Conservation (phyloP, 805 yeast species). For the Zygoascus biomembranicola region DNA sequence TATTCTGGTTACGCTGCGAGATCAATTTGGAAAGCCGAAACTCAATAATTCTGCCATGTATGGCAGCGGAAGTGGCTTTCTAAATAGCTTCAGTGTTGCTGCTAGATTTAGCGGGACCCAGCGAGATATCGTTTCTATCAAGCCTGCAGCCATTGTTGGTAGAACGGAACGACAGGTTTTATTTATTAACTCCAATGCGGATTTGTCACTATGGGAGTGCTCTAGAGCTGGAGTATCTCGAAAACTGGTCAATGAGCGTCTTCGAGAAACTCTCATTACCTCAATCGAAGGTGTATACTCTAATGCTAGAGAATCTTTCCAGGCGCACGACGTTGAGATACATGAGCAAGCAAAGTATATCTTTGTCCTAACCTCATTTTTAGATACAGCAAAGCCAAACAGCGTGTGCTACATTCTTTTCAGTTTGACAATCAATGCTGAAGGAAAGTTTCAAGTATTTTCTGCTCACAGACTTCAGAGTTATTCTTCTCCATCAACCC, state of each 20-base stretch:
- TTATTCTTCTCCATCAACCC: slow-evolving; percentile 28
- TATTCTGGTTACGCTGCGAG: slow-evolving; percentile 53
- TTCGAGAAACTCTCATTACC: slow-evolving; percentile 32
- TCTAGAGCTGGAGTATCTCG: slow-evolving; percentile 38
- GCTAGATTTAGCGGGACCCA: slow-evolving; percentile 19
- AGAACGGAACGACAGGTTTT: slow-evolving; percentile 41
- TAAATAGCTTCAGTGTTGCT: slow-evolving; percentile 22
- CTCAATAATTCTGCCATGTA: slow-evolving; percentile 21
- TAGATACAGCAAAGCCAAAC: slow-evolving; percentile 22
- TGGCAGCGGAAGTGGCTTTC: slow-evolving; percentile 22
- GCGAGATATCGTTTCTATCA: slow-evolving; percentile 48
- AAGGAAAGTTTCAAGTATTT: slow-evolving; percentile 41
- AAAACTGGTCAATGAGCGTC: slow-evolving; percentile 30
- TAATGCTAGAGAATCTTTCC: slow-evolving; percentile 42
- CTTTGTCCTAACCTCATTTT: slow-evolving; percentile 43
- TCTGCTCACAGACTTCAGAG: slow-evolving; percentile 62
- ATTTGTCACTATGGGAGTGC: slow-evolving; percentile 41
- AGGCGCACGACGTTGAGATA: slow-evolving; percentile 56
- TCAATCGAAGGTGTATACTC: slow-evolving; percentile 43
- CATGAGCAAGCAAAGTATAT: slow-evolving; percentile 35
- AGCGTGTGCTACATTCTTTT: slow-evolving; percentile 40
- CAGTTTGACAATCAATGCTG: slow-evolving; percentile 43
- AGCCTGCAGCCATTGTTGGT: slow-evolving; percentile 43
- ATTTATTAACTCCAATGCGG: slow-evolving; percentile 37
- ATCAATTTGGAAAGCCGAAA: slow-evolving; percentile 55